Evolutionary conservation across 805 yeast genomes (phyloP).

Genomic region (Huiozyma sinensis): DNA sequence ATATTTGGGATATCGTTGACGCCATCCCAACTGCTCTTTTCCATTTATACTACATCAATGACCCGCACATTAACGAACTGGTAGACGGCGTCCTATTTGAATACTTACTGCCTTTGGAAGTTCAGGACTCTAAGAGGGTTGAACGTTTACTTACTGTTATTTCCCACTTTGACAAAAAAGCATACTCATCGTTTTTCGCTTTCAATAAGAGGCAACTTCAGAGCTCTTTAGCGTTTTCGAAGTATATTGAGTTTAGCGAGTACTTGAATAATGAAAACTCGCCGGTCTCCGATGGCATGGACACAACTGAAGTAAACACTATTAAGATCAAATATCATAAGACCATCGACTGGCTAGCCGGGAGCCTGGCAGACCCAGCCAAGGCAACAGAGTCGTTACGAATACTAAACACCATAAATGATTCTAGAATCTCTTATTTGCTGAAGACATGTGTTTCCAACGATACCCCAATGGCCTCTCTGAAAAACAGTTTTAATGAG

Average conservation of each 20-base stretch:
- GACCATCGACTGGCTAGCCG: conserved; percentile 51
- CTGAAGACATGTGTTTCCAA: conserved; percentile 43
- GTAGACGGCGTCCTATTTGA: conserved; percentile 57
- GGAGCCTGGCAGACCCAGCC: conserved; percentile 42
- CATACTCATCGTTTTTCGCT: conserved; percentile 57
- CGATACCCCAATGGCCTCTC: conserved; percentile 49
- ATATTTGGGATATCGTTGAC: conserved; percentile 23
- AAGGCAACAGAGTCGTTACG: conserved; percentile 42
- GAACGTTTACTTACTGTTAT: conserved; percentile 42
- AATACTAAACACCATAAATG: conserved; percentile 43
- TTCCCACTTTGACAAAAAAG: conserved; percentile 41
- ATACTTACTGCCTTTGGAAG: conserved; percentile 46
- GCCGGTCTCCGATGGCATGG: background rate
- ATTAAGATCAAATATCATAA: conserved; percentile 35
- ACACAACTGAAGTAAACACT: background rate
- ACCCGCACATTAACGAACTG: conserved; percentile 48
- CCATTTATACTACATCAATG: conserved; percentile 64
- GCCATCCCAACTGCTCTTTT: conserved; percentile 56
- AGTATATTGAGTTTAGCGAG: conserved; percentile 41
- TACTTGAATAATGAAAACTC: conserved; percentile 22
- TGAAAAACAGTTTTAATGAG: conserved; percentile 55
- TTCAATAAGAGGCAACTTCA: conserved; percentile 60
- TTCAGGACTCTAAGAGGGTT: conserved; percentile 38
- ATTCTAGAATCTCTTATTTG: conserved; percentile 48
- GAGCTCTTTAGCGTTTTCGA: conserved; percentile 39